phyloP scores from a whole-genome alignment of 2,329 filamentous ascomycete species.

The Xylaria sp. region DNA sequence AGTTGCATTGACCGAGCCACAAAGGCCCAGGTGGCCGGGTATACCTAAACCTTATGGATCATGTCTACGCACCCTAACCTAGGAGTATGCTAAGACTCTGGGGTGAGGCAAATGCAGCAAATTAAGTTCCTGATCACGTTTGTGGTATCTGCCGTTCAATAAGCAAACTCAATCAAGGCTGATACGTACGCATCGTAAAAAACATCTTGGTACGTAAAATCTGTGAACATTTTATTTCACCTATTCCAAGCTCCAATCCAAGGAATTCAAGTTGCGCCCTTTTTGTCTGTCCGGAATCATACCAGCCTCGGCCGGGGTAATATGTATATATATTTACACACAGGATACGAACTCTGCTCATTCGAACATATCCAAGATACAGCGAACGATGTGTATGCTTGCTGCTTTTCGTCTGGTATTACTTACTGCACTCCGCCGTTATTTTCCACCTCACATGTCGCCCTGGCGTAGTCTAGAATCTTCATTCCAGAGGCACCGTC shows the following conservation, averaged over 20 bases:
- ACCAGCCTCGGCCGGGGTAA: background rate
- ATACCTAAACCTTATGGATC: no score
- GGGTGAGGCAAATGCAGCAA: background rate
- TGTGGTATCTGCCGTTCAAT: no score
- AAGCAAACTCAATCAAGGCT: no score
- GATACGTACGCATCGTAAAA: no score
- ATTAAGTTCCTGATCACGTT: background rate
- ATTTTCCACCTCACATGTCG: background rate
- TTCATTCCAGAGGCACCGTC: slow-evolving; percentile 26
- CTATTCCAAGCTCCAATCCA: background rate
- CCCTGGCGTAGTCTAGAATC: background rate
- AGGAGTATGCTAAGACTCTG: background rate
- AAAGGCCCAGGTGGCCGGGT: no score
- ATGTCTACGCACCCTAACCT: no score
- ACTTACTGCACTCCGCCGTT: slow-evolving; percentile 12
- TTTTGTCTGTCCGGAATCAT: slow-evolving; percentile 8
- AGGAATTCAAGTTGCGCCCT: background rate
- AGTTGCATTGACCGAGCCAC: no score
- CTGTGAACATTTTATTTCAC: background rate
- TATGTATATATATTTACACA: slow-evolving; percentile 20
- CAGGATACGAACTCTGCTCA: background rate
- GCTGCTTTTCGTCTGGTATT: slow-evolving; percentile 6
- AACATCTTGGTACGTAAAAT: background rate
- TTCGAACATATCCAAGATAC: background rate
- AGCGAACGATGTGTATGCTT: background rate